A percentile compares a stretch with the other conserved stretches of the same genome.
Conservation (phyloP, 2,329 filamentous ascomycete species). For the Colletotrichum scovillei region DNA sequence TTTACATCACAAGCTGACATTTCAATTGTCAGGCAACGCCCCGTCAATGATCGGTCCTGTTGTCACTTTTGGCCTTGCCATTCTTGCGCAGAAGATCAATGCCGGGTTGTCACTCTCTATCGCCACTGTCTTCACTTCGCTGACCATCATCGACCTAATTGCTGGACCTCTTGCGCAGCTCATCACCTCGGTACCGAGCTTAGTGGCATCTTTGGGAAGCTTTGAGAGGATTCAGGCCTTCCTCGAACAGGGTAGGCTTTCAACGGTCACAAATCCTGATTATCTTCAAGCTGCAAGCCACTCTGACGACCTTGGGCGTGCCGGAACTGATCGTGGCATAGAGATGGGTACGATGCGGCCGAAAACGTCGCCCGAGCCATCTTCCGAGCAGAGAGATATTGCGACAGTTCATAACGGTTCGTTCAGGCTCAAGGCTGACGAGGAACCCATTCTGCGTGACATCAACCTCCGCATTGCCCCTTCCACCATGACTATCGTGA, state of each 20-base stretch:
- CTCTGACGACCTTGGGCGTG: too few relatives aligned
- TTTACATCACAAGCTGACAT: neutral
- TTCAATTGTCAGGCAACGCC: slow-evolving; percentile 21
- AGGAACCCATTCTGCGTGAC: slow-evolving; percentile 16
- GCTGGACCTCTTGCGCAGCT: slow-evolving; percentile 37
- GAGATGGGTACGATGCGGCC: neutral
- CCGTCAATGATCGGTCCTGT: slow-evolving; percentile 34
- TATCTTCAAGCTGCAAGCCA: neutral
- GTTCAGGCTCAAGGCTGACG: slow-evolving; percentile 2
- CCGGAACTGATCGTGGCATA: neutral
- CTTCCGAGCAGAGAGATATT: neutral
- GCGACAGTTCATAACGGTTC: neutral
- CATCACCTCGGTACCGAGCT: slow-evolving; percentile 37
- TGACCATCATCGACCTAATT: slow-evolving; percentile 40
- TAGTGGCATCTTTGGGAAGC: slow-evolving; percentile 39
- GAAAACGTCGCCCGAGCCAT: neutral
- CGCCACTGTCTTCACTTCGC: slow-evolving; percentile 38
- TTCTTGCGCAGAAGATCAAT: slow-evolving; percentile 20
- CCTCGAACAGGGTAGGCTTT: neutral
- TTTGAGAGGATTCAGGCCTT: slow-evolving; percentile 40
- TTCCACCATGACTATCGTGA: slow-evolving; percentile 31
- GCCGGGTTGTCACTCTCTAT: slow-evolving; percentile 12
- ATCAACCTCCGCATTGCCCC: slow-evolving; percentile 16
- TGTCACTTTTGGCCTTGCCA: slow-evolving; percentile 39
- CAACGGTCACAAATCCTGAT: neutral